Evolutionary conservation across 352 stramenopile species (phyloP), one percentile per base, ranked within the genome.

Genomic region (Phytophthora palmivora): DNA sequence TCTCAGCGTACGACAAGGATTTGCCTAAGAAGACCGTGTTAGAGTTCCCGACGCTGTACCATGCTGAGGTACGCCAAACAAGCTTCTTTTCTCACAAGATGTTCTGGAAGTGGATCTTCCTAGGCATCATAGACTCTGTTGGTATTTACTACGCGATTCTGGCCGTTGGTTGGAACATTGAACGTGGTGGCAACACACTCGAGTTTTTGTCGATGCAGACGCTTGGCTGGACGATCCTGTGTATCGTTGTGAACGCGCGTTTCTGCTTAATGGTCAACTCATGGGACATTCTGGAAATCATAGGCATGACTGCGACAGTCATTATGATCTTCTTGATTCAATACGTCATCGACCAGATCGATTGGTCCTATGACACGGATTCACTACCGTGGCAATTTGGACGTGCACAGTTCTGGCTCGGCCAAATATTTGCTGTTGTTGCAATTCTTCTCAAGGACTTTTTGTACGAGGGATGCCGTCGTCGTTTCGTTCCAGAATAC

Each of bases 51-150:
- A 67, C 60, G 34, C 45, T 96, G 9, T 96, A 96, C 46, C 82
- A 94, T 45, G 63, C 75, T 6, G 74, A 68, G 24, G 69, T 69
- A 19, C 80, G 86, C 24, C 64, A 88, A 47, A 73, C 71, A 8
- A 85, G 59, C 26, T 77, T 90, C 28, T 95, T 94, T 43, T 78
- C 76, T n/a, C 87, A 93, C 71, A 55, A 60, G 14, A 88, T 92
- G 74, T 95, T 95, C 60, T 95, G 87, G 87, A 90, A 92, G 51
- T 95, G 87, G 87, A 91, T 95, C 30, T 46, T 79, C 4, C 38
- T 92, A 22, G 87, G 74, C 0, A 70, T 95, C n/a, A 64, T 95
- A 6, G 87, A 95, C 58, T 94, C 87, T 5, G 44, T 95, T 1
- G 79, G 82, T 8, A 74, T 95, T 34, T 92, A 89, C 50, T 83